Evolutionary conservation across 176 grass and related monocot species (phyloP).

Genomic region (Bothriochloa decipiens): DNA sequence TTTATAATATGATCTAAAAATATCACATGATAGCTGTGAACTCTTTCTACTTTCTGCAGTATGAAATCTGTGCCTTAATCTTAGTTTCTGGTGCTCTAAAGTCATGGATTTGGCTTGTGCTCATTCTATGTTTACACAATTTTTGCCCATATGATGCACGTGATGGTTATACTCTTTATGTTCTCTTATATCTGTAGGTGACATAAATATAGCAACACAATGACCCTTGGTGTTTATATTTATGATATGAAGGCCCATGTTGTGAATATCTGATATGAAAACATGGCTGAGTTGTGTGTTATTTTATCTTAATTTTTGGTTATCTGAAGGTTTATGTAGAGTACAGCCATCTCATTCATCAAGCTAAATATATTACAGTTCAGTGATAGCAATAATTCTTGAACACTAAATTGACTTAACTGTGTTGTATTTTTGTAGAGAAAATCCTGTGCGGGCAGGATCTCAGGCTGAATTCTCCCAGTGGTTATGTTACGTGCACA

Average conservation of each 20-base stretch:
- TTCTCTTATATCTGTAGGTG: not conserved
- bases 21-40: slow-evolving; percentile 10
- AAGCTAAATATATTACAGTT: not conserved
- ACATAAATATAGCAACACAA: not conserved
- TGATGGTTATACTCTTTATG: not conserved
- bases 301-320: slow-evolving; percentile 10
- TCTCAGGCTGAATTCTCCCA: slow-evolving; percentile 89
- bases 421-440: slow-evolving; percentile 49
- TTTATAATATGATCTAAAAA: slow-evolving; percentile 12
- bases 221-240: not conserved
- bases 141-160: not conserved
- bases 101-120: slow-evolving; percentile 5
- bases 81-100: slow-evolving; percentile 3
- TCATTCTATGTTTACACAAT: not conserved
- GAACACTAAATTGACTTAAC: slow-evolving; percentile 26
- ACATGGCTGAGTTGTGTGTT: not conserved
- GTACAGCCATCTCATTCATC: not conserved
- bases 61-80: slow-evolving; percentile 3
- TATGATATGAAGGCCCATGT: slow-evolving; percentile 5
- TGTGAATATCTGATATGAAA: not conserved
- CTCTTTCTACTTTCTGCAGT: not conserved
- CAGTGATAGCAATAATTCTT: not conserved
- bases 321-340: slow-evolving; percentile 10
- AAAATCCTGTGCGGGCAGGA: slow-evolving; percentile 86
- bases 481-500: slow-evolving; percentile 93